phyloP scores from a whole-genome alignment of 2,329 filamentous ascomycete species.

The Didymella pinodella region DNA sequence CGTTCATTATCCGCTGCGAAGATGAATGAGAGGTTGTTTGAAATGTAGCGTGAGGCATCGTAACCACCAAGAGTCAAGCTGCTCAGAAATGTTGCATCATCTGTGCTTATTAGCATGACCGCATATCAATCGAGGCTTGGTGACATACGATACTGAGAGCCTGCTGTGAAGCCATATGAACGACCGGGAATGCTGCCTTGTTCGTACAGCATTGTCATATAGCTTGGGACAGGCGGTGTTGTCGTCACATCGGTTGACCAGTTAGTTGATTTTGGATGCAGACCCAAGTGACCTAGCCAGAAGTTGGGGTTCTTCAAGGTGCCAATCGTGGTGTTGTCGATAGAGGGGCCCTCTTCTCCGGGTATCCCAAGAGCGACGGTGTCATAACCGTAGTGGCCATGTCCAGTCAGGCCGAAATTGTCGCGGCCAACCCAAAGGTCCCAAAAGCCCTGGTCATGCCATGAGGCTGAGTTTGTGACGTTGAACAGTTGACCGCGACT shows the following conservation, averaged over 20 bases:
- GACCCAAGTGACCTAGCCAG: slow-evolving; percentile 58
- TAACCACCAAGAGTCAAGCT: slow-evolving; percentile 74
- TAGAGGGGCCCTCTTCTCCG: slow-evolving; percentile 51
- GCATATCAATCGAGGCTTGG: background rate
- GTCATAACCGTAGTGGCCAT: slow-evolving; percentile 70
- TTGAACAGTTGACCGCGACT: slow-evolving; percentile 68
- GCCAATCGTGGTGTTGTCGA: slow-evolving; percentile 55
- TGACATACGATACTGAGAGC: slow-evolving; percentile 72
- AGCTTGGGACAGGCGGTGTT: slow-evolving; percentile 64
- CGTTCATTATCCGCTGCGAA: slow-evolving; percentile 64
- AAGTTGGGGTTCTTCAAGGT: slow-evolving; percentile 52
- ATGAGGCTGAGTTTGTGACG: slow-evolving; percentile 62
- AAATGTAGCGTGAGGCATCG: slow-evolving; percentile 67
- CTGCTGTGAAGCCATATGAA: slow-evolving; percentile 78
- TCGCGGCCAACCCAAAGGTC: slow-evolving; percentile 62
- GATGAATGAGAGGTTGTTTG: slow-evolving; percentile 68
- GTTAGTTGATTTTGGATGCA: slow-evolving; percentile 60
- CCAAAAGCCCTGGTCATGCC: slow-evolving; percentile 67
- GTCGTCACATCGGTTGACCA: slow-evolving; percentile 55
- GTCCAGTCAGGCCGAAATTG: slow-evolving; percentile 65
- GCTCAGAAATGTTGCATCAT: slow-evolving; percentile 46
- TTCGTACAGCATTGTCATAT: slow-evolving; percentile 60
- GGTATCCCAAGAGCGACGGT: slow-evolving; percentile 52
- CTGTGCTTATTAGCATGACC: background rate
- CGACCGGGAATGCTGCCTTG: slow-evolving; percentile 70